Conservation (phyloP, 805 yeast genomes). For the Spathaspora passalidarum region DNA sequence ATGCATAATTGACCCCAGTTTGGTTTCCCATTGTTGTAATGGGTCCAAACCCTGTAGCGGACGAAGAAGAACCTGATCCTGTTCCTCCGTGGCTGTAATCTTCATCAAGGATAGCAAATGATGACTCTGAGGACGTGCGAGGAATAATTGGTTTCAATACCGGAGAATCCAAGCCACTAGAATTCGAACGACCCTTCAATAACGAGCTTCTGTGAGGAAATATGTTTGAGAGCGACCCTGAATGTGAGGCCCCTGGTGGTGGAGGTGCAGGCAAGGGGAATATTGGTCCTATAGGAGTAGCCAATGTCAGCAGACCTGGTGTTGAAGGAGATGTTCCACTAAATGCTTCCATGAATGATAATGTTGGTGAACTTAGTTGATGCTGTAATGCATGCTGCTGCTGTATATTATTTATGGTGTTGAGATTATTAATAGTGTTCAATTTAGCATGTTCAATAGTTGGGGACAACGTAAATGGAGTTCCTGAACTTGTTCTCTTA, state of each 20-base stretch:
- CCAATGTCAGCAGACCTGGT: not conserved
- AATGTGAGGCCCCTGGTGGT: not conserved
- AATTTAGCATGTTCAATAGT: conserved; percentile 26
- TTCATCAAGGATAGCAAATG: conserved; percentile 54
- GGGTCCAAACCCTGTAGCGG: too few relatives aligned
- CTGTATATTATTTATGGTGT: conserved; percentile 5
- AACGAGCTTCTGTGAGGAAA: not conserved
- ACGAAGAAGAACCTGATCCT: not conserved
- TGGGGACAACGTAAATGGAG: conserved; percentile 45
- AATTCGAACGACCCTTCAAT: conserved; percentile 23
- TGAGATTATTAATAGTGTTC: conserved; percentile 1
- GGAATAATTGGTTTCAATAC: conserved; percentile 44
- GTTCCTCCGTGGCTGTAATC: conserved; percentile 28
- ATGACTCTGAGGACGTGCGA: conserved; percentile 53
- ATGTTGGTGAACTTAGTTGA: conserved; percentile 7
- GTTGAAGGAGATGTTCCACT: not conserved
- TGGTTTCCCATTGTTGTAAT: too few relatives aligned
- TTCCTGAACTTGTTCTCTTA: conserved; percentile 39
- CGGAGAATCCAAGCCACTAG: conserved; percentile 49
- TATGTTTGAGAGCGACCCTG: not conserved
- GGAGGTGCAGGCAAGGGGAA: not conserved
- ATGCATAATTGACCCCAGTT: conserved; percentile 44
- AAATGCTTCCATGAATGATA: conserved; percentile 9
- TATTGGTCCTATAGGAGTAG: not conserved
- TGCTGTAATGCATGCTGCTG: conserved; percentile 2